These are phyloP conservation scores for Bidens hawaiensis DNA, from an alignment of 140 eudicot species.

Conservation along the genomic window DNA sequence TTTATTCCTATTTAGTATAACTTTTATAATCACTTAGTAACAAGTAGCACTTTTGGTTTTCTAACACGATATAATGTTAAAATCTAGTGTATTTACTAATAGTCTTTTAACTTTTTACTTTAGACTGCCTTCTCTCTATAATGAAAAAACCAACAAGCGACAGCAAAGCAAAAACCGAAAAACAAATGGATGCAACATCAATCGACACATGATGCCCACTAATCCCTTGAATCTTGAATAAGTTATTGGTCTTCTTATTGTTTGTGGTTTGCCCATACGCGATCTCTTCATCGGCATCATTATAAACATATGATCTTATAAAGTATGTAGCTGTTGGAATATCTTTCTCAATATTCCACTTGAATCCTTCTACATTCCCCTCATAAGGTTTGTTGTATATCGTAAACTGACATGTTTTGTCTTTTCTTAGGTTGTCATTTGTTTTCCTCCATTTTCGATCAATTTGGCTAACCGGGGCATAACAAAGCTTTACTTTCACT, in stretches of 20 bases:
- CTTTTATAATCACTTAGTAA: background rate
- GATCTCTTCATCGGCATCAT: constrained; percentile 18
- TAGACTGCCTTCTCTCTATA: constrained; percentile 33
- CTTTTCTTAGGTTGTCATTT: constrained; percentile 31
- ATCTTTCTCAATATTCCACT: constrained; percentile 35
- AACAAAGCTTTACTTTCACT: constrained; percentile 49
- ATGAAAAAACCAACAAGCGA: constrained; percentile 39
- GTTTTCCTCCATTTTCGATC: constrained; percentile 58
- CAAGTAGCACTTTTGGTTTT: background rate
- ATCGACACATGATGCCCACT: constrained; percentile 38
- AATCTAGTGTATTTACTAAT: too few species aligned
- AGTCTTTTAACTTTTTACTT: constrained; percentile 27
- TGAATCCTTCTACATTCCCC: constrained; percentile 9
- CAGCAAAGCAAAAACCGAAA: constrained; percentile 37
- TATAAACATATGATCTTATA: constrained; percentile 38
- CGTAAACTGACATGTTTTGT: constrained; percentile 52
- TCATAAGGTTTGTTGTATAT: constrained; percentile 26
- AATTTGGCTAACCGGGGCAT: constrained; percentile 48
- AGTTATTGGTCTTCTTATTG: constrained; percentile 28
- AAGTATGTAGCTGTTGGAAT: constrained; percentile 42
- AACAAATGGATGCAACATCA: constrained; percentile 43
- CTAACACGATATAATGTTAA: background rate
- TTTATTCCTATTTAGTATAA: background rate
- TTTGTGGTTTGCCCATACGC: constrained; percentile 49
- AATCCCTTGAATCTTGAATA: constrained; percentile 38